phyloP scores from a whole-genome alignment of 2,329 filamentous ascomycete species.

The Trichoderma semiorbis region DNA sequence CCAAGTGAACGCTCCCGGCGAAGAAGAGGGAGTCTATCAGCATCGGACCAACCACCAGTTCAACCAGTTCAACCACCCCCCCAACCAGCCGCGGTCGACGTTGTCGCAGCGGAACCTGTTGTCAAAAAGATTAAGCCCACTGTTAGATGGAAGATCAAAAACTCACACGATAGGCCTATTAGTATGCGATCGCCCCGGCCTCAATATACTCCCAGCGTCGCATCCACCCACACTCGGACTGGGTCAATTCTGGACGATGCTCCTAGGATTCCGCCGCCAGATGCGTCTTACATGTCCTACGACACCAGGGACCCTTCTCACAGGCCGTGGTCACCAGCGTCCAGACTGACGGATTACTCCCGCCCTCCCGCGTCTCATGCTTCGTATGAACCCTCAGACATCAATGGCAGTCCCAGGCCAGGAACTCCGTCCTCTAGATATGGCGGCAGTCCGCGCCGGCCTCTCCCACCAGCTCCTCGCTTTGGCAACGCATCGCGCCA shows the following conservation, averaged over 20 bases:
- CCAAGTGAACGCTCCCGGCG: constrained; percentile 39
- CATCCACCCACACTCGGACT: constrained; percentile 41
- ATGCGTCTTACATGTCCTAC: constrained; percentile 60
- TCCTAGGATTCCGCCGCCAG: constrained; percentile 58
- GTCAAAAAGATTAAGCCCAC: constrained; percentile 3
- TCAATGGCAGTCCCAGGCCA: constrained; percentile 86
- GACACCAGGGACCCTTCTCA: constrained; percentile 47
- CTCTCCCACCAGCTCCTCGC: constrained; percentile 82
- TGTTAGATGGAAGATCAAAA: constrained; percentile 26
- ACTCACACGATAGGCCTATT: constrained; percentile 41
- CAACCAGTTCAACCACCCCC: neutral
- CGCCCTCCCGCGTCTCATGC: constrained; percentile 68
- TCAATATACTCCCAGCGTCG: constrained; percentile 53
- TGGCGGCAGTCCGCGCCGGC: constrained; percentile 80
- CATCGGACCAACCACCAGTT: neutral
- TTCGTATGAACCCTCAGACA: constrained; percentile 79
- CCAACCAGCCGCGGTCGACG: neutral
- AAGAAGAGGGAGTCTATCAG: constrained; percentile 20
- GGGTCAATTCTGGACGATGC: constrained; percentile 55
- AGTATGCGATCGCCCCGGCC: constrained; percentile 41
- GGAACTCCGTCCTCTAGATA: constrained; percentile 89
- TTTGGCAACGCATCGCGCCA: constrained; percentile 59
- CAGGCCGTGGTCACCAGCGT: constrained; percentile 57
- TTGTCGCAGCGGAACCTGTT: neutral
- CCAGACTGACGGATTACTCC: constrained; percentile 56